Percentiles rank a stretch among this genome's conserved stretches.
These are phyloP conservation scores for Fusarium poae DNA, from an alignment of 2,329 filamentous ascomycete genomes.

Conservation along the genomic window DNA sequence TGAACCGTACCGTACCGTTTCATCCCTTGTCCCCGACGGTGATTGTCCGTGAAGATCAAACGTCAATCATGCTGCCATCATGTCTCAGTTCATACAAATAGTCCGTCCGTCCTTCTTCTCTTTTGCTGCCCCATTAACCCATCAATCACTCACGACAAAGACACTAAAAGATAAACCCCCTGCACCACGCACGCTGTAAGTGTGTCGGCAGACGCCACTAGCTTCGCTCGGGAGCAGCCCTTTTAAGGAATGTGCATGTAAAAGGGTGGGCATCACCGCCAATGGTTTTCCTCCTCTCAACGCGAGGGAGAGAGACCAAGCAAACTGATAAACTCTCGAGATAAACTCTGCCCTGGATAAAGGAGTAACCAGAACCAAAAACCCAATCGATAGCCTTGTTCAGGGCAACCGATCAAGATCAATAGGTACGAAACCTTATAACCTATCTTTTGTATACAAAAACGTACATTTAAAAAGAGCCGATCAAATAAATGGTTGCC, in stretches of 20 bases:
- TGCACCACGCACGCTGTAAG: constrained; percentile 31
- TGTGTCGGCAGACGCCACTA: constrained; percentile 42
- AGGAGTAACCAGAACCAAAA: not conserved
- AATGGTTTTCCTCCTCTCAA: constrained; percentile 9
- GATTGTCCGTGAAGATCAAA: constrained; percentile 25
- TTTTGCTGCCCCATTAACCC: not conserved
- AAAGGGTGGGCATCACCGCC: constrained; percentile 29
- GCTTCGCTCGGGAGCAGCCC: constrained; percentile 45
- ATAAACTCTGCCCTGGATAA: constrained; percentile 9
- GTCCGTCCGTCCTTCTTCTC: constrained; percentile 2
- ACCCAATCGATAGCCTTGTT: constrained; percentile 16
- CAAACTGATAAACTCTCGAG: constrained; percentile 1
- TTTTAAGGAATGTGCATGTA: constrained; percentile 43
- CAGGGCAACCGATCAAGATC: constrained; percentile 6
- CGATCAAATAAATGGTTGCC: constrained; percentile 31
- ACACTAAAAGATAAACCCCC: constrained; percentile 27
- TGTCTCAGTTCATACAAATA: constrained; percentile 38
- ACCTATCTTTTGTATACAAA: not conserved
- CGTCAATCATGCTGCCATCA: constrained; percentile 16
- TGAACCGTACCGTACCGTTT: constrained; percentile 35
- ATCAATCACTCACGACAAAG: not conserved
- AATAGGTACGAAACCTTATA: constrained; percentile 9
- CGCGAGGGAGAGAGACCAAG: constrained; percentile 19
- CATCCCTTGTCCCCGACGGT: constrained; percentile 18
- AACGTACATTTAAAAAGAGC: constrained; percentile 7